These are phyloP conservation scores for Clarireedia sp. DNA, from an alignment of 2,329 filamentous ascomycete genomes.

Conservation along the genomic window DNA sequence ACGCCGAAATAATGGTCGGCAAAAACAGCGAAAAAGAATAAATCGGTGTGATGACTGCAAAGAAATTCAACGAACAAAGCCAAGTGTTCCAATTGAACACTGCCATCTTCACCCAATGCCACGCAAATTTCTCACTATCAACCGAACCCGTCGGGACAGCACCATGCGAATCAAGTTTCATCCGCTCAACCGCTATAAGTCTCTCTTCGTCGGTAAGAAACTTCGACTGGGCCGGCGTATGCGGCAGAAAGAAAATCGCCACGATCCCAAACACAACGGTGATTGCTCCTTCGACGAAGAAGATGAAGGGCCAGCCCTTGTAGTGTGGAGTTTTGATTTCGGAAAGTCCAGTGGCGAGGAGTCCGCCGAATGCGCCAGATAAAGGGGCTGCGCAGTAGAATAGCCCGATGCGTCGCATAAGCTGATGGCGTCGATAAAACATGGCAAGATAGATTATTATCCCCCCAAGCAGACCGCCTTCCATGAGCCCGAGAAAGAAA, in stretches of 20 bases:
- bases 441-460: conserved; percentile 56
- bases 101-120: conserved; percentile 8
- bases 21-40: conserved; percentile 36
- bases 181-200: conserved; percentile 1
- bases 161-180: conserved; percentile 5
- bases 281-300: conserved; percentile 6
- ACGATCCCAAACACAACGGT: conserved; percentile 3
- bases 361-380: conserved; percentile 73
- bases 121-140: conserved; percentile 6
- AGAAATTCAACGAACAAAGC: conserved; percentile 5
- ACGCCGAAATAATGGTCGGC: conserved; percentile 36
- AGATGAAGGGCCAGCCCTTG: conserved; percentile 8
- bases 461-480: conserved; percentile 39
- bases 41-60: conserved; percentile 14
- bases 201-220: conserved; percentile 3
- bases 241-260: background rate
- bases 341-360: conserved; percentile 43
- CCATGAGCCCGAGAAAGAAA: conserved; percentile 40
- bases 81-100: conserved; percentile 8
- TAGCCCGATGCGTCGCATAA: conserved; percentile 75
- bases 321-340: background rate
- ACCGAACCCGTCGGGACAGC: background rate
- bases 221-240: conserved; percentile 5
- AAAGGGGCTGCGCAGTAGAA: conserved; percentile 79
- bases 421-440: conserved; percentile 57